These are phyloP conservation scores for Flaveria sonorensis DNA, from an alignment of 129 eudicot species.

Conservation along the genomic window DNA sequence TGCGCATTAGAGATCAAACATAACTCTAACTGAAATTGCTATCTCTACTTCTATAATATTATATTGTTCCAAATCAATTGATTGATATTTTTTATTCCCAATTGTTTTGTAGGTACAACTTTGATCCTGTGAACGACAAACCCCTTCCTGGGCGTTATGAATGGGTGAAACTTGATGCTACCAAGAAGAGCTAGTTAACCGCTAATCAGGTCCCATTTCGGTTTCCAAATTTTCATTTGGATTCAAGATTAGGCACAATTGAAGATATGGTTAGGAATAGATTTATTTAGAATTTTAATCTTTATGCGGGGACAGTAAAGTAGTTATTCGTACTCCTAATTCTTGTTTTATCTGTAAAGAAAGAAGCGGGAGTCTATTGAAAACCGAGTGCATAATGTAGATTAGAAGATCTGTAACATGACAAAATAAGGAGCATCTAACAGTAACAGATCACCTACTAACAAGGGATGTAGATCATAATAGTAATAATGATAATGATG, in stretches of 20 bases:
- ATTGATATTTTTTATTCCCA: background rate
- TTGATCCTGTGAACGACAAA: constrained; percentile 57
- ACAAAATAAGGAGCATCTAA: constrained; percentile 38
- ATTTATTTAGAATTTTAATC: constrained; percentile 29
- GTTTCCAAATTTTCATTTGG: constrained; percentile 12
- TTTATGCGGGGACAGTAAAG: constrained; percentile 35
- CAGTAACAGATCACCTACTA: constrained; percentile 46
- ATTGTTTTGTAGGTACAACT: constrained; percentile 57
- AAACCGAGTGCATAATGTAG: constrained; percentile 36
- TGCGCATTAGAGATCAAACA: background rate
- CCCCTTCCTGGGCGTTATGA: constrained; percentile 61
- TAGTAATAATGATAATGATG: constrained; percentile 21
- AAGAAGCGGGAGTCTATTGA: constrained; percentile 31
- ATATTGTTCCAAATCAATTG: background rate
- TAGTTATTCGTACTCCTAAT: constrained; percentile 38
- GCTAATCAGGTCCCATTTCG: constrained; percentile 17
- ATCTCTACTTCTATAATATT: background rate
- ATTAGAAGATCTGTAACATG: constrained; percentile 59
- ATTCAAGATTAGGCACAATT: constrained; percentile 26
- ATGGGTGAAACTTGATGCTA: constrained; percentile 56
- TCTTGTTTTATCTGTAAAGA: constrained; percentile 53
- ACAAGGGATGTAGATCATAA: constrained; percentile 17
- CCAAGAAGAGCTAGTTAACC: constrained; percentile 15
- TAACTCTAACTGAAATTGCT: background rate
- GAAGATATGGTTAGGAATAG: constrained; percentile 37